These are phyloP conservation scores for Salmacisia buchloeana DNA, from an alignment of 1,284 basidiomycete genomes.

Conservation along the genomic window DNA sequence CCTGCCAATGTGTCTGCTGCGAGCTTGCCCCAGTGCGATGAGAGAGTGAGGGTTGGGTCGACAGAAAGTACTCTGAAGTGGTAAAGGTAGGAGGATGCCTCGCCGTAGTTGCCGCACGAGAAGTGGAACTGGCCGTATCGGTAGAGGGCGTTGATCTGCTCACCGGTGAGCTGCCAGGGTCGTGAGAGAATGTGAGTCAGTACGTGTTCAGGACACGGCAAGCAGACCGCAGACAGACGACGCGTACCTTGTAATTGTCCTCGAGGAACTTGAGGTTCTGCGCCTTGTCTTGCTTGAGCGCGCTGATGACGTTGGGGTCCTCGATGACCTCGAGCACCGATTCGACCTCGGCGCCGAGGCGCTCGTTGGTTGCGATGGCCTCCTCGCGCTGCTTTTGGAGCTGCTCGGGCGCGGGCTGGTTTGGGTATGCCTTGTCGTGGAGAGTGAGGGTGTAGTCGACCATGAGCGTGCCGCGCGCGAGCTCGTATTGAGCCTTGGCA, in stretches of 20 bases:
- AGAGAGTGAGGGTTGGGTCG: constrained; percentile 81
- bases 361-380: constrained; percentile 75
- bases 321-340: constrained; percentile 91
- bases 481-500: constrained; percentile 84
- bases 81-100: constrained; percentile 94
- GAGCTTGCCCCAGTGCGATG: constrained; percentile 96
- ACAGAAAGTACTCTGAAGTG: constrained; percentile 97
- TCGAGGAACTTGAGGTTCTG: constrained; percentile 91
- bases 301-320: constrained; percentile 80
- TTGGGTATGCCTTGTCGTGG: constrained; percentile 70
- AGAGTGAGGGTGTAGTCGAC: constrained; percentile 59
- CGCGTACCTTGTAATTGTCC: constrained; percentile 79
- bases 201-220: neutral
- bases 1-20: constrained; percentile 92
- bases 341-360: constrained; percentile 79
- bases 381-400: constrained; percentile 54
- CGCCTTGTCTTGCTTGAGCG: constrained; percentile 85
- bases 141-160: constrained; percentile 93
- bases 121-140: constrained; percentile 98
- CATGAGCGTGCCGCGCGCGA: constrained; percentile 71
- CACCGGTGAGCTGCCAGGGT: constrained; percentile 72
- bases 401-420: constrained; percentile 53
- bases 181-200: constrained; percentile 3
- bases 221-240: constrained; percentile 3
- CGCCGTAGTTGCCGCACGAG: constrained; percentile 91